Base-by-base conservation (phyloP, 331 rosid genomes). In the Rhamnella rubrinervis region DNA sequence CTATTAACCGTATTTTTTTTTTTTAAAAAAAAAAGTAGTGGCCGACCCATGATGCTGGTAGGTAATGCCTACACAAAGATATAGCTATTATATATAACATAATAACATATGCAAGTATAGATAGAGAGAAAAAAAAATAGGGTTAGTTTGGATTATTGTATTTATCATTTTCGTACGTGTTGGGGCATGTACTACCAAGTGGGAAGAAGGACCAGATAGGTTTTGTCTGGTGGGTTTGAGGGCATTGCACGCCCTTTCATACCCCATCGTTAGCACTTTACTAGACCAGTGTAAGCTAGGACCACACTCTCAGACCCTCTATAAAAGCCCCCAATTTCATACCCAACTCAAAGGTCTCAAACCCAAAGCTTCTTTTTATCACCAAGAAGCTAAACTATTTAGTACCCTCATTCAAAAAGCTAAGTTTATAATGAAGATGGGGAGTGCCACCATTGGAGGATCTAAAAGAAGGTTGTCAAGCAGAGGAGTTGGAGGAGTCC, bases 401-500 rank as follows among this genome's bases (percentile, higher is more conserved):
- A 31, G 35, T 31, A 31, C 35, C 35, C 35, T 31, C 5, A 4
- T 31, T 31, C 16, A 51, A 59, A 73, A 63, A 55, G 62, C 6
- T 47, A 66, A 47, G 55, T 17, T 17, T 13, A 53, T 66, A 6
- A 90, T 90, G 96, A 93, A 88, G 92, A 90, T 88, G 85, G 79
- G 74, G 49, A 75, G 80, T 59, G 66, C 71, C 44, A 55, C 76
- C 39, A 75, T 84, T 61, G 88, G 87, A 66, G 74, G 83, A 13
- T 81, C 96, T 52, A 90, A 87, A 85, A 90, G 97, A 76, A 90
- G 96, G 71, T 21, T 85, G 1, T 88, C 97, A 47, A 80, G 74
- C 74, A 87, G 90, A 87, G 97, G 98, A 39, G 56, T 90, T 57
- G 96, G 96, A 31, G 96, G 96, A n/a, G 96, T 68, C 51, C 75